Evolutionary conservation across 805 yeast species (phyloP).

Genomic region (Candida gorgasii): DNA sequence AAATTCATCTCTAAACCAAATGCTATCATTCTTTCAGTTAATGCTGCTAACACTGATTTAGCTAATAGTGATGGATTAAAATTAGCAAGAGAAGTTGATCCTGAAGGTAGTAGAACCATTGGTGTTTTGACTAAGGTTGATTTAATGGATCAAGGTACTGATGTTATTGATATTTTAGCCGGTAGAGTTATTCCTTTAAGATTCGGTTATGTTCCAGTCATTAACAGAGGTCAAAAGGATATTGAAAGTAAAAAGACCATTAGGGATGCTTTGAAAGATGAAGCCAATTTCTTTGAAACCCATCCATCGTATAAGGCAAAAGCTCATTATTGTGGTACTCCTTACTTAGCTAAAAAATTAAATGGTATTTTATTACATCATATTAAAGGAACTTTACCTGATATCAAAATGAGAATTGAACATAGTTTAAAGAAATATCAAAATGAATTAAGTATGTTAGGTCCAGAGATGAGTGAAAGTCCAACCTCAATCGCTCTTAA

Average conservation of each 20-base stretch:
- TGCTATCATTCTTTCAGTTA: constrained; percentile 90
- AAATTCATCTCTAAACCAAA: constrained; percentile 94
- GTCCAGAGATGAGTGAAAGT: constrained; percentile 86
- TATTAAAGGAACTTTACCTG: constrained; percentile 70
- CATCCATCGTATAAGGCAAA: constrained; percentile 91
- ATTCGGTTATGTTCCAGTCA: constrained; percentile 95
- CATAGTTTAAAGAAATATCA: constrained; percentile 82
- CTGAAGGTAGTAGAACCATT: constrained; percentile 92
- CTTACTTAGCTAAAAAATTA: constrained; percentile 88
- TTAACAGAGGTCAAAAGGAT: constrained; percentile 96
- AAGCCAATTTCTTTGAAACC: constrained; percentile 75
- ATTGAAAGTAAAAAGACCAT: constrained; percentile 87
- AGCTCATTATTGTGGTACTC: constrained; percentile 98
- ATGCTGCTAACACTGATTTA: constrained; percentile 94
- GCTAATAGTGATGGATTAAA: constrained; percentile 97
- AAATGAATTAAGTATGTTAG: constrained; percentile 71
- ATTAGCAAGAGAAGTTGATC: constrained; percentile 96
- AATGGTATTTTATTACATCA: constrained; percentile 87
- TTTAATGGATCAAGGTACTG: constrained; percentile 97
- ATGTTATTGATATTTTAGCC: constrained; percentile 91
- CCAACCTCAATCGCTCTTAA: constrained; percentile 87
- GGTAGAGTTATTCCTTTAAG: constrained; percentile 94
- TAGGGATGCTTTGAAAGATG: constrained; percentile 81
- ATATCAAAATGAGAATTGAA: constrained; percentile 87
- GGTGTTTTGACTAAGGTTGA: constrained; percentile 97